These are phyloP conservation scores for Geoglossum cookeanum DNA, from an alignment of 2,329 filamentous ascomycete genomes.

Conservation along the genomic window DNA sequence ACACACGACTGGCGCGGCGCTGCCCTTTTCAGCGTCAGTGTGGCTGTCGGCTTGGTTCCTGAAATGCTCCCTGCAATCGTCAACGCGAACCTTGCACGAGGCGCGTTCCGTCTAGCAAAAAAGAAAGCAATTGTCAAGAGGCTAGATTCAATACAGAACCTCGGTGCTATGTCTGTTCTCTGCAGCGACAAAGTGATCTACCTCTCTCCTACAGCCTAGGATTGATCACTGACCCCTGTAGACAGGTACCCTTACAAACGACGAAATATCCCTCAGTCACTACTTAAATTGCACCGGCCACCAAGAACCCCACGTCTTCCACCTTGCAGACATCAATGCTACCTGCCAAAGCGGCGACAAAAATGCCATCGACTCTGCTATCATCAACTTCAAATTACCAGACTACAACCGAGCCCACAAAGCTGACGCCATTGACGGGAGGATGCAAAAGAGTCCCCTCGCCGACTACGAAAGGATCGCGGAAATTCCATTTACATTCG, in stretches of 20 bases:
- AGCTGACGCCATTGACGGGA: not conserved
- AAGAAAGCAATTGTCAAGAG: conserved; percentile 3
- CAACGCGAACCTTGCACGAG: conserved; percentile 2
- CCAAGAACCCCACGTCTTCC: not conserved
- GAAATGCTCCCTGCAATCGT: conserved; percentile 5
- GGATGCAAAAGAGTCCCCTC: not conserved
- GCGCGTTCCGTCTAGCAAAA: not conserved
- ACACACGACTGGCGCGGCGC: not conserved
- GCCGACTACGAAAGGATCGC: not conserved
- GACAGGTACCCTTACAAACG: conserved; percentile 3
- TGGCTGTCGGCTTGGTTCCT: conserved; percentile 3
- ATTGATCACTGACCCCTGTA: not conserved
- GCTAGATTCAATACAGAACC: conserved; percentile 3
- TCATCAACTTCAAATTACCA: not conserved
- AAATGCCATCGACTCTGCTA: not conserved
- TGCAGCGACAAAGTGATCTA: conserved; percentile 3
- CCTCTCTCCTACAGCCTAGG: not conserved
- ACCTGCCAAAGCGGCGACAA: not conserved
- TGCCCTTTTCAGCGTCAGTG: not conserved
- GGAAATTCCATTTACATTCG: conserved; percentile 3
- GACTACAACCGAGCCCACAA: not conserved
- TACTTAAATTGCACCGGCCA: not conserved
- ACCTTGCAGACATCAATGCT: not conserved
- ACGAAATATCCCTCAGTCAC: not conserved
- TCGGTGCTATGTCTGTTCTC: not conserved